These are phyloP conservation scores for Penicillium palitans DNA, from an alignment of 2,329 filamentous ascomycete species.

Conservation along the genomic window DNA sequence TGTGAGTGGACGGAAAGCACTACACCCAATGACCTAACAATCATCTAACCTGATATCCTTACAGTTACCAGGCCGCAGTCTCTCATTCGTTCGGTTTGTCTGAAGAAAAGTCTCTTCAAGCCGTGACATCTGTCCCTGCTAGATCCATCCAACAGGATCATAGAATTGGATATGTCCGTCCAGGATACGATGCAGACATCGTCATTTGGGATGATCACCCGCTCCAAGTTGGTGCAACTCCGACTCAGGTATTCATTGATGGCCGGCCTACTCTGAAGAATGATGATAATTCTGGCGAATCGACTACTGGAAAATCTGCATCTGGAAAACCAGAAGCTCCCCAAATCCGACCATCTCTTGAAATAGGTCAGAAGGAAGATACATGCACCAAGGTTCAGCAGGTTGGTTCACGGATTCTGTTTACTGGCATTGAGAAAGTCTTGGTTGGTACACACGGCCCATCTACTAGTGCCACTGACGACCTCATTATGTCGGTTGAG, in stretches of 20 bases:
- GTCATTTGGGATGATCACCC: background rate
- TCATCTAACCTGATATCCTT: background rate
- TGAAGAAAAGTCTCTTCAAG: background rate
- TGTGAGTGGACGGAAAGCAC: background rate
- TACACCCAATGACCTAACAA: background rate
- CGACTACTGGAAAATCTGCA: background rate
- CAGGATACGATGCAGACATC: background rate
- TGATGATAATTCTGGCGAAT: background rate
- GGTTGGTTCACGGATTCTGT: background rate
- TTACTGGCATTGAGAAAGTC: background rate
- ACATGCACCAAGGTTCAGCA: background rate
- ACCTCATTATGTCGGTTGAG: background rate
- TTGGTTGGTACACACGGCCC: background rate
- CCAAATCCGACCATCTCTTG: background rate
- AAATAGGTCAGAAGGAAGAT: background rate
- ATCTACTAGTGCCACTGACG: background rate
- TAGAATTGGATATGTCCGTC: background rate
- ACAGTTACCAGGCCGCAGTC: background rate
- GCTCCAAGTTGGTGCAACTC: background rate
- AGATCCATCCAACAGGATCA: background rate
- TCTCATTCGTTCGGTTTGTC: background rate
- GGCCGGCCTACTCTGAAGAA: background rate
- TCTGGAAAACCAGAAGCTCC: background rate
- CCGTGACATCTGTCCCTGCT: background rate
- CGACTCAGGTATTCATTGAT: background rate